Conservation (phyloP, 345 rosid genomes). For the Isatis tinctoria region DNA sequence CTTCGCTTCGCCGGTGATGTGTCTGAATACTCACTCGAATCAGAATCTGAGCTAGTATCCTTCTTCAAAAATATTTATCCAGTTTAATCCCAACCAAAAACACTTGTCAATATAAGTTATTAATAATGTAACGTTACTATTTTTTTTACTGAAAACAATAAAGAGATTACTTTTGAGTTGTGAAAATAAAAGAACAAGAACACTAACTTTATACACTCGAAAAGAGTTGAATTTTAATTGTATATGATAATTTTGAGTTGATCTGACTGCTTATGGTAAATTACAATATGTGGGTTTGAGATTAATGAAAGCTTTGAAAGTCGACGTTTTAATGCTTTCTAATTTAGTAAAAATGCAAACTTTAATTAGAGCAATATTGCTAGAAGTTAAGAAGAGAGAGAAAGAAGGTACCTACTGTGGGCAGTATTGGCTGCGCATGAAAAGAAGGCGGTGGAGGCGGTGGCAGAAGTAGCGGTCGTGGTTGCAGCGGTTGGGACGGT, state of each 20-base stretch:
- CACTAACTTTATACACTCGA: not conserved
- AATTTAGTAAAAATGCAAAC: not conserved
- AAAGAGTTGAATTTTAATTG: not conserved
- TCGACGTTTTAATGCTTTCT: not conserved
- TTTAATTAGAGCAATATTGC: not conserved
- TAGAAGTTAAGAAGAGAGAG: constrained; percentile 25
- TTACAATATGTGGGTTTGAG: not conserved
- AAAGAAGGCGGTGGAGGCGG: constrained; percentile 38
- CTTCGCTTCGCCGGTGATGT: constrained; percentile 68
- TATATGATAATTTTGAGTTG: not conserved
- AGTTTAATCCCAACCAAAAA: not conserved
- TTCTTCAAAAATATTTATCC: constrained; percentile 27
- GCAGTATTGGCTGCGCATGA: constrained; percentile 35
- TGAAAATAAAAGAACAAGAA: not conserved
- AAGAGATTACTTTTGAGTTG: not conserved
- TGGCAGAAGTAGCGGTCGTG: constrained; percentile 23
- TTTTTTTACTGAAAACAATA: not conserved
- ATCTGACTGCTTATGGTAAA: not conserved
- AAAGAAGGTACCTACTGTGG: constrained; percentile 60
- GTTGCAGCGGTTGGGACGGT: constrained; percentile 24
- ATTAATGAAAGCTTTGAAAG: not conserved
- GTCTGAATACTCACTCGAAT: constrained; percentile 71
- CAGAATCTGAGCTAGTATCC: constrained; percentile 69
- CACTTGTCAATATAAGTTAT: constrained; percentile 1
- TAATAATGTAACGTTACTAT: not conserved